Evolutionary conservation across 2,329 filamentous ascomycete genomes (phyloP).

Genomic region (Microdochium paspali): DNA sequence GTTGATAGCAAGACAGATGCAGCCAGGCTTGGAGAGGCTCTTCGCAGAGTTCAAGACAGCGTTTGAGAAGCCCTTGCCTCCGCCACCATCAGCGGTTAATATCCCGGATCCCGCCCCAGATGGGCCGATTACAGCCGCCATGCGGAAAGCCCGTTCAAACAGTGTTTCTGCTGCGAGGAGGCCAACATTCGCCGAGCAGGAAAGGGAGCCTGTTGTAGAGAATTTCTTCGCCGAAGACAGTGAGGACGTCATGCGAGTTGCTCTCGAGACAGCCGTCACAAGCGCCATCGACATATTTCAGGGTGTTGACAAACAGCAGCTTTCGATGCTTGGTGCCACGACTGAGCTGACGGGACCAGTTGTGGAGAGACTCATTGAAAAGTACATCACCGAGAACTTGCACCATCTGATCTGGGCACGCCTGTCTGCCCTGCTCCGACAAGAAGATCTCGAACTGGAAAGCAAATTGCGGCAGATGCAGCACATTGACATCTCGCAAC

Average conservation of each 20-base stretch:
- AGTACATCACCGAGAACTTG: conserved; percentile 87
- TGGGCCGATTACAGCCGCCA: conserved; percentile 44
- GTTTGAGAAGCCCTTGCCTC: conserved; percentile 75
- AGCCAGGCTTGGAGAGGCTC: conserved; percentile 76
- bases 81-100: conserved; percentile 53
- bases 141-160: conserved; percentile 44
- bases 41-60: conserved; percentile 84
- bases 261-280: conserved; percentile 85
- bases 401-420: conserved; percentile 84
- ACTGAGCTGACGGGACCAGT: conserved; percentile 88
- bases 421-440: conserved; percentile 65
- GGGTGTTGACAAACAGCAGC: conserved; percentile 86
- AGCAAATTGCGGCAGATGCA: conserved; percentile 88
- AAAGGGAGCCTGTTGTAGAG: conserved; percentile 41
- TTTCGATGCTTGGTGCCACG: conserved; percentile 83
- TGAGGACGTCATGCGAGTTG: conserved; percentile 80
- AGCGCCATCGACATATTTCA: conserved; percentile 94
- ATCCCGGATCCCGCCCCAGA: conserved; percentile 51
- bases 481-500: conserved; percentile 86
- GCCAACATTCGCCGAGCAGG: conserved; percentile 24
- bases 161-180: conserved; percentile 27
- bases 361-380: conserved; percentile 89
- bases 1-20: conserved; percentile 94
- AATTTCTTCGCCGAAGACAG: conserved; percentile 77
- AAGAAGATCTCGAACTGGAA: conserved; percentile 82